Evolutionary conservation across 2,329 filamentous ascomycete species (phyloP), one percentile per base, ranked within the genome.

Genomic region (Amylocarpus encephaloides): DNA sequence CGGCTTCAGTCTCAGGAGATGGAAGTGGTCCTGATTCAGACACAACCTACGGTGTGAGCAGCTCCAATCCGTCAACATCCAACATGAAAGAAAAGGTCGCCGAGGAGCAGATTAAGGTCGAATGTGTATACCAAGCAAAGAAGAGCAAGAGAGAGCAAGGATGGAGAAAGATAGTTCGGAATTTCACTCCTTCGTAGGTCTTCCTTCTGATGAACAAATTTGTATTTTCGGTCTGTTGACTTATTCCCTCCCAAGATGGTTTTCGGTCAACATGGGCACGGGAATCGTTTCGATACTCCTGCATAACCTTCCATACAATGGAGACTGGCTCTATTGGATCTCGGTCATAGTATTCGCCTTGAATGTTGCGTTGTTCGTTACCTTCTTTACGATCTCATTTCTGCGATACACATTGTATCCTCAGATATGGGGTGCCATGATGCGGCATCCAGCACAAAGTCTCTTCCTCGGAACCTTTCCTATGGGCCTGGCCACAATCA

Each of bases 391-490:
- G 5, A 72, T 83, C 41, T 82, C 78, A 1, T 49, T 79, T 1
- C 62, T 83, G 2, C 75, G 85, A 4, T 88, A 88, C 59, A 69
- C 70, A 0, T 59, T 86, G 1, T 88, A 85, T 59, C 84, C 83
- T 0, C 73, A 77, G 51, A 80, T 86, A 29, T 88, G 82, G 76
- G 61, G 51, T 0, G 78, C 76, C 13, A 85, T 88, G 83, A 75
- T 88, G 33, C 68, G 71, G 2, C 80, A 88, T 62, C 82, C 81
- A 0, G 76, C 75, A 1, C 81, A 88, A 60, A 82, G 79, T 1
- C 71, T 88, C 47, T 88, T 88, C 57, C 67, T 88, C 3, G 84
- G 79, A 0, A 83, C 80, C 0, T 75, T 85, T 30, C 83, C 83
- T 0, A 86, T 87, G 80, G 82, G 75, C 0, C 75, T 87, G 51